Conservation (phyloP, 2,329 filamentous ascomycete species). For the Podosphaera fusca region DNA sequence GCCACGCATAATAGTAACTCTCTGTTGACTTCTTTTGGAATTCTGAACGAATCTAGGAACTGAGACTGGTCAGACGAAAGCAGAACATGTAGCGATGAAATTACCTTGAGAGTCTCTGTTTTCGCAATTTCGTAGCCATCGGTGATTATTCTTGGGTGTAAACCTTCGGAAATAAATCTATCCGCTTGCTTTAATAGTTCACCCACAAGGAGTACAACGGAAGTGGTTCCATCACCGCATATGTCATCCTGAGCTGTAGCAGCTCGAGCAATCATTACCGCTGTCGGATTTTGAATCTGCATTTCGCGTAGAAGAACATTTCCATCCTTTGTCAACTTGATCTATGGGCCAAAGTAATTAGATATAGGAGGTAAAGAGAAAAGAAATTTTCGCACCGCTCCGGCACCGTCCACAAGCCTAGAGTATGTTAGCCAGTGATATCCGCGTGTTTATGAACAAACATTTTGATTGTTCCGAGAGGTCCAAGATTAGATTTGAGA, state of each 20-base stretch:
- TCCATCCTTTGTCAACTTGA: slow-evolving; percentile 97
- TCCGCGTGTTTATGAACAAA: slow-evolving; percentile 17
- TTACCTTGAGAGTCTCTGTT: slow-evolving; percentile 66
- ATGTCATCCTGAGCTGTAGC: slow-evolving; percentile 97
- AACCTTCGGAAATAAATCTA: slow-evolving; percentile 84
- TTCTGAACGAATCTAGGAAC: slow-evolving; percentile 90
- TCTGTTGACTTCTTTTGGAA: slow-evolving; percentile 67
- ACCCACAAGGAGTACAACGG: slow-evolving; percentile 81
- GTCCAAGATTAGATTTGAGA: slow-evolving; percentile 85
- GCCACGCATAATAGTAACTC: slow-evolving; percentile 87
- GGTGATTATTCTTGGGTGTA: slow-evolving; percentile 89
- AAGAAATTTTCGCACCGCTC: slow-evolving; percentile 27
- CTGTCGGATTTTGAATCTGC: slow-evolving; percentile 97
- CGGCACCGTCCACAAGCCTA: slow-evolving; percentile 46
- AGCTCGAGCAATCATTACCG: slow-evolving; percentile 61
- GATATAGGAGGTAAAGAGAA: slow-evolving; percentile 6
- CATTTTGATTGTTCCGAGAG: slow-evolving; percentile 92
- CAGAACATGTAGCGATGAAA: background rate
- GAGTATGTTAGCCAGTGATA: slow-evolving; percentile 8
- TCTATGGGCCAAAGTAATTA: slow-evolving; percentile 26
- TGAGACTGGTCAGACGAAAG: slow-evolving; percentile 16
- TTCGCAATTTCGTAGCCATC: slow-evolving; percentile 97
- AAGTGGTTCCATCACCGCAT: slow-evolving; percentile 91
- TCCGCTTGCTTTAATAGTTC: slow-evolving; percentile 96
- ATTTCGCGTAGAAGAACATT: slow-evolving; percentile 60